Conservation (phyloP, 2,329 filamentous ascomycete genomes). For the Incumbomyces lentus region DNA sequence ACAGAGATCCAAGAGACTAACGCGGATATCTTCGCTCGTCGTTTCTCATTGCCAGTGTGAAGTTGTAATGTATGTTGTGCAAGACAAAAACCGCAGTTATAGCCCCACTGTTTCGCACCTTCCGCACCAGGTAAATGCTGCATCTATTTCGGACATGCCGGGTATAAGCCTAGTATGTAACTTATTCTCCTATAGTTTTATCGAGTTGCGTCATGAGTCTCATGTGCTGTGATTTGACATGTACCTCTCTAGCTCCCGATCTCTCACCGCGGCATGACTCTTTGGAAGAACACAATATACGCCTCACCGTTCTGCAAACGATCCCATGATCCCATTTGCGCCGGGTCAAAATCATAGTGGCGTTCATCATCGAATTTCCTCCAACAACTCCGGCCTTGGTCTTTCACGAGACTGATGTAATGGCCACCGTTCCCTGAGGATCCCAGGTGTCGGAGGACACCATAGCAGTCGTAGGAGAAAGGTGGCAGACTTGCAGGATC, state of each 20-base stretch:
- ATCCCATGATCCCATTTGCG: constrained; percentile 37
- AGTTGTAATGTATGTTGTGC: too few relatives aligned
- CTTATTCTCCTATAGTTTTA: too few relatives aligned
- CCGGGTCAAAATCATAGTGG: constrained; percentile 48
- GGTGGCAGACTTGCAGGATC: constrained; percentile 36
- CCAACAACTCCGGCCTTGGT: constrained; percentile 49
- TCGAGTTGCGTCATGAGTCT: too few relatives aligned
- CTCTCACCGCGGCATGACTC: constrained; percentile 19
- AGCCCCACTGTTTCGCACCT: too few relatives aligned
- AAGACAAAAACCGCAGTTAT: too few relatives aligned
- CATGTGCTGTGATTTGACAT: too few relatives aligned
- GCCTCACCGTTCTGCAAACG: constrained; percentile 52
- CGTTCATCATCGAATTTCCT: constrained; percentile 50
- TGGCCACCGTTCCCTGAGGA: constrained; percentile 60
- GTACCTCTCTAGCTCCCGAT: not conserved
- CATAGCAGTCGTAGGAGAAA: constrained; percentile 76
- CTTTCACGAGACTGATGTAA: constrained; percentile 63
- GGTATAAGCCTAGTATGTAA: too few relatives aligned
- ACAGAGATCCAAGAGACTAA: too few relatives aligned
- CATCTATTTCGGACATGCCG: too few relatives aligned
- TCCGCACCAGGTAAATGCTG: too few relatives aligned
- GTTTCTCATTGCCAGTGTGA: too few relatives aligned
- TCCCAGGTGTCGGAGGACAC: constrained; percentile 68
- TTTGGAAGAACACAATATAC: constrained; percentile 56
- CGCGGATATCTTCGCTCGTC: too few relatives aligned